A percentile compares a stretch with the other conserved stretches of the same genome.
phyloP scores from a whole-genome alignment of 2,329 filamentous ascomycete genomes.

The Phoma sp. region DNA sequence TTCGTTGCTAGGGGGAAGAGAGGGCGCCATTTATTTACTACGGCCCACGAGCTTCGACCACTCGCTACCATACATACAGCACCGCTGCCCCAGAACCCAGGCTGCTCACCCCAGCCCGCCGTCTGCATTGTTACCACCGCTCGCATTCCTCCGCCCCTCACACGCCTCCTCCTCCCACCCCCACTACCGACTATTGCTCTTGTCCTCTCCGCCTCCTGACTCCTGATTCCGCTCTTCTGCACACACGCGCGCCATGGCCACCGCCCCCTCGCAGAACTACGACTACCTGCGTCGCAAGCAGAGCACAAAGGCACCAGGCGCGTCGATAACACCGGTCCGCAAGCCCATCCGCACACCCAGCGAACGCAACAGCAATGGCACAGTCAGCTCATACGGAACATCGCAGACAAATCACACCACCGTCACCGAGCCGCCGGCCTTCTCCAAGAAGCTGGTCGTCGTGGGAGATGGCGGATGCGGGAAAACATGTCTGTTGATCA shows the following conservation, averaged over 20 bases:
- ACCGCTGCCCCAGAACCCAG: slow-evolving; percentile 16
- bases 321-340: slow-evolving; percentile 43
- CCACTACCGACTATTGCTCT: not conserved
- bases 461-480: slow-evolving; percentile 97
- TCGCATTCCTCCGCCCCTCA: slow-evolving; percentile 11
- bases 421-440: slow-evolving; percentile 87
- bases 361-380: slow-evolving; percentile 82
- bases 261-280: slow-evolving; percentile 53
- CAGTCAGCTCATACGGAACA: slow-evolving; percentile 84
- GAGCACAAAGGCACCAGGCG: slow-evolving; percentile 49
- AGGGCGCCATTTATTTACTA: slow-evolving; percentile 20
- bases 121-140: slow-evolving; percentile 39
- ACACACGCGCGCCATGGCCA: slow-evolving; percentile 15
- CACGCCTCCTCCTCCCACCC: slow-evolving; percentile 8
- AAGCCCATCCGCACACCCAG: slow-evolving; percentile 60
- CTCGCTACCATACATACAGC: slow-evolving; percentile 18
- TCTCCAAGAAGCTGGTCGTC: slow-evolving; percentile 99
- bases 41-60: slow-evolving; percentile 22
- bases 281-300: slow-evolving; percentile 65
- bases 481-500: slow-evolving; percentile 98
- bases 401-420: slow-evolving; percentile 79
- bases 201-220: not conserved
- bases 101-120: slow-evolving; percentile 16
- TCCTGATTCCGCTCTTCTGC: not conserved
- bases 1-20: slow-evolving; percentile 27